Evolutionary conservation across 2,329 filamentous ascomycete species (phyloP).

Genomic region (Rutstroemia sp.): DNA sequence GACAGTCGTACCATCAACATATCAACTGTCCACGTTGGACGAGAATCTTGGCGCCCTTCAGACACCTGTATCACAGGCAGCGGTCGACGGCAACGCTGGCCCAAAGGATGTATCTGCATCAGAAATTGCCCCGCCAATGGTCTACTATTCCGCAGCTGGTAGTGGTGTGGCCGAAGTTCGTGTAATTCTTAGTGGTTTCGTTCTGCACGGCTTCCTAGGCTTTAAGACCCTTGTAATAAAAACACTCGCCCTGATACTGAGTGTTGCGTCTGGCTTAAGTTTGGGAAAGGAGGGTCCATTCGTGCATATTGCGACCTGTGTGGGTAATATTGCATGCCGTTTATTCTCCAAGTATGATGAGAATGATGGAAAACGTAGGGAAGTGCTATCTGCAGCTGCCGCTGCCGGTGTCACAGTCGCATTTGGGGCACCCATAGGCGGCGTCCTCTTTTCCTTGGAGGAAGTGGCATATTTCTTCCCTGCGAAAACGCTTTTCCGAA

Average conservation of each 20-base stretch:
- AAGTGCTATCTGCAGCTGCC: constrained; percentile 87
- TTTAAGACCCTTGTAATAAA: constrained; percentile 83
- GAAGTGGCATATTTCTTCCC: constrained; percentile 98
- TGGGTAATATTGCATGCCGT: constrained; percentile 91
- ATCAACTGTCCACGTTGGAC: constrained; percentile 80
- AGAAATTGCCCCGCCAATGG: constrained; percentile 56
- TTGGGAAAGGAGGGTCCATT: constrained; percentile 90
- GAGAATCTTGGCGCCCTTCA: constrained; percentile 77
- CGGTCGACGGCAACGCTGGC: constrained; percentile 39
- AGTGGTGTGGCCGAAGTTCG: constrained; percentile 96
- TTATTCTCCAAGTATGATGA: constrained; percentile 89
- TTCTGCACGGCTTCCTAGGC: constrained; percentile 91
- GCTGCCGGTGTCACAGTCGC: constrained; percentile 90
- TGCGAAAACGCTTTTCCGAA: constrained; percentile 92
- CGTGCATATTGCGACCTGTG: constrained; percentile 93
- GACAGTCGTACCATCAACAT: constrained; percentile 83
- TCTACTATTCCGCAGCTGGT: constrained; percentile 92
- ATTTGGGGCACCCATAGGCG: constrained; percentile 84
- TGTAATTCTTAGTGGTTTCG: constrained; percentile 95
- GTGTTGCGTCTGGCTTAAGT: constrained; percentile 86
- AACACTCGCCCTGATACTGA: constrained; percentile 72
- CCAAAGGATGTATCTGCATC: constrained; percentile 24
- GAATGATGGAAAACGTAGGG: constrained; percentile 90
- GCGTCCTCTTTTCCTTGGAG: constrained; percentile 87
- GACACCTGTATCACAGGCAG: constrained; percentile 28